Percentiles rank a stretch among this genome's conserved stretches.
phyloP scores from a whole-genome alignment of 805 yeast species.

The Wickerhamiella occidentalis region DNA sequence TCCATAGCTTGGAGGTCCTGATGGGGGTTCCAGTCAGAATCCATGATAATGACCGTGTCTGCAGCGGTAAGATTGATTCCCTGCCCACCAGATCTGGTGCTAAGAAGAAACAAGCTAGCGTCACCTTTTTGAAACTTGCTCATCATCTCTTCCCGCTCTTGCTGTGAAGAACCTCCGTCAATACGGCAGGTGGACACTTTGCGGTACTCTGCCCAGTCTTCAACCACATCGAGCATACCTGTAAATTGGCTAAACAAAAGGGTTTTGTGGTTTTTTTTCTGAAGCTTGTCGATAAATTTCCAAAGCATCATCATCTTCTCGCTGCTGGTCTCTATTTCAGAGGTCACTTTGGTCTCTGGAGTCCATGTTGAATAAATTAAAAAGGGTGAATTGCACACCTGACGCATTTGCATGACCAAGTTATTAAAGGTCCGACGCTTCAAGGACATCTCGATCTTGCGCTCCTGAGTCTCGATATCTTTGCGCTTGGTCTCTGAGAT shows the following conservation, averaged over 20 bases:
- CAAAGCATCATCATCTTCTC: slow-evolving; percentile 63
- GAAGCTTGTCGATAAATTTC: slow-evolving; percentile 43
- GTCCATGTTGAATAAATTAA: slow-evolving; percentile 68
- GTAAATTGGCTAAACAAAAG: slow-evolving; percentile 83
- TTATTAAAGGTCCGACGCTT: slow-evolving; percentile 48
- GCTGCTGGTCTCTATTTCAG: slow-evolving; percentile 41
- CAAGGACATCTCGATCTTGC: slow-evolving; percentile 31
- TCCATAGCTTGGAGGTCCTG: slow-evolving; percentile 95
- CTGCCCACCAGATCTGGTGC: slow-evolving; percentile 90
- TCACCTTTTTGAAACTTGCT: slow-evolving; percentile 34
- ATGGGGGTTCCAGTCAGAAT: slow-evolving; percentile 96
- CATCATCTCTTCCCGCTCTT: slow-evolving; percentile 53
- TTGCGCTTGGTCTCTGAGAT: neutral
- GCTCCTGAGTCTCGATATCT: slow-evolving; percentile 13
- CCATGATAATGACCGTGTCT: slow-evolving; percentile 80
- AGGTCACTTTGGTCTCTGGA: slow-evolving; percentile 34
- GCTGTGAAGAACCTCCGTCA: slow-evolving; percentile 65
- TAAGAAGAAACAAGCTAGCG: slow-evolving; percentile 51
- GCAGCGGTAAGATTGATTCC: slow-evolving; percentile 82
- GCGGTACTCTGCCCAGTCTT: slow-evolving; percentile 54
- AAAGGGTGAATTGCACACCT: slow-evolving; percentile 77
- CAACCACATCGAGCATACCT: slow-evolving; percentile 63
- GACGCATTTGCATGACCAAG: slow-evolving; percentile 70
- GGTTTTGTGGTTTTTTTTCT: slow-evolving; percentile 47
- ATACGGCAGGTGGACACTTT: slow-evolving; percentile 43